Conservation (phyloP, 2,329 filamentous ascomycete genomes). For the Paracoccidioides brasiliensis region DNA sequence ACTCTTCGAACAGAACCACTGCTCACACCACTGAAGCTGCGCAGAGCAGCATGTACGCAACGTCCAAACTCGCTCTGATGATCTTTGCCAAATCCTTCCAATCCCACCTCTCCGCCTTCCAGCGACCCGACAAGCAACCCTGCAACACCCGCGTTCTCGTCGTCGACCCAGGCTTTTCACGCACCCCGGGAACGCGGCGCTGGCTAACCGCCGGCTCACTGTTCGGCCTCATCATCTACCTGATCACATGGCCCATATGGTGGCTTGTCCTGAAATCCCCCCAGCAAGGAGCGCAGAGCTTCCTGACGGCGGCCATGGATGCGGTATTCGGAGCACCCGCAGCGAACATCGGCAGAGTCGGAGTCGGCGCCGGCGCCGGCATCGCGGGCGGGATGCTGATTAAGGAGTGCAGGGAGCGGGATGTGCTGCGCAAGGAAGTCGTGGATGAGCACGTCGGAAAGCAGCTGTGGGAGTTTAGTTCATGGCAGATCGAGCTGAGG, state of each 20-base stretch:
- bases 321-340: conserved; percentile 48
- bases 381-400: conserved; percentile 53
- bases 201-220: conserved; percentile 80
- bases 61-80: conserved; percentile 65
- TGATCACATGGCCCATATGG: conserved; percentile 63
- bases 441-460: conserved; percentile 68
- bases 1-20: not conserved
- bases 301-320: conserved; percentile 80
- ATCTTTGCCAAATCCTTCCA: conserved; percentile 83
- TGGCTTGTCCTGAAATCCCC: conserved; percentile 85
- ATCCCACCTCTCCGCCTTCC: conserved; percentile 75
- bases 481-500: conserved; percentile 64
- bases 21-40: not conserved
- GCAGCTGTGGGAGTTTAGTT: conserved; percentile 79
- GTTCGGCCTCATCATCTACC: conserved; percentile 63
- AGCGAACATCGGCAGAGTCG: not conserved
- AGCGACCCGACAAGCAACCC: conserved; percentile 68
- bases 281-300: conserved; percentile 69
- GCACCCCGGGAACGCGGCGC: conserved; percentile 75
- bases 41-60: conserved; percentile 41
- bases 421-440: conserved; percentile 59
- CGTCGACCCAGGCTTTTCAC: conserved; percentile 71
- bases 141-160: conserved; percentile 74
- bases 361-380: conserved; percentile 4
- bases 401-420: conserved; percentile 76